Conservation (phyloP, 1,139 yeast species). For the Nakaseomyces sp. region DNA sequence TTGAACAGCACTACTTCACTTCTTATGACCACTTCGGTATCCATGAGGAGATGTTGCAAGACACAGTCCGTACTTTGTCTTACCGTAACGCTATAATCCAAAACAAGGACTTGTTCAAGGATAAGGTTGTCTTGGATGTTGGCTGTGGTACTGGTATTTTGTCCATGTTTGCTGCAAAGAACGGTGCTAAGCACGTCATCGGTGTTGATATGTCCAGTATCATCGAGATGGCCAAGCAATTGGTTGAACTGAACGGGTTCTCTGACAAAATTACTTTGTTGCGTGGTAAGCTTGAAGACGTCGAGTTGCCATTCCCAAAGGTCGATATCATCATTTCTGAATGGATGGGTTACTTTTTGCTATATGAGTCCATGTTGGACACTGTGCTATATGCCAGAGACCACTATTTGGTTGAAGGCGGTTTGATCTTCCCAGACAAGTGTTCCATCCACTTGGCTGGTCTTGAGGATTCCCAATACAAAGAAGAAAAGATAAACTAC, state of each 20-base stretch:
- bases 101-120: slow-evolving; percentile 83
- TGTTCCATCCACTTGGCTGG: slow-evolving; percentile 87
- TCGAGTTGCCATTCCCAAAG: slow-evolving; percentile 62
- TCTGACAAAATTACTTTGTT: slow-evolving; percentile 79
- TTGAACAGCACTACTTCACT: slow-evolving; percentile 86
- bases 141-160: slow-evolving; percentile 98
- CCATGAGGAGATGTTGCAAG: slow-evolving; percentile 98
- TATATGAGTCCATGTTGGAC: slow-evolving; percentile 96
- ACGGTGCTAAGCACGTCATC: slow-evolving; percentile 95
- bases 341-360: slow-evolving; percentile 98
- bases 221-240: slow-evolving; percentile 86
- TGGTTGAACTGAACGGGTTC: slow-evolving; percentile 76
- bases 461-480: slow-evolving; percentile 90
- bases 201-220: slow-evolving; percentile 97
- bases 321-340: slow-evolving; percentile 96
- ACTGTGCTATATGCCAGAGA: slow-evolving; percentile 94
- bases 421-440: slow-evolving; percentile 91
- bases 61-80: slow-evolving; percentile 82
- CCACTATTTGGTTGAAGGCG: slow-evolving; percentile 75
- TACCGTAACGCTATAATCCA: slow-evolving; percentile 90
- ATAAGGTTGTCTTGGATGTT: slow-evolving; percentile 91
- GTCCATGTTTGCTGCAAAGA: slow-evolving; percentile 96
- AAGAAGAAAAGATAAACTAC: slow-evolving; percentile 83
- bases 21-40: slow-evolving; percentile 97
- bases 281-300: slow-evolving; percentile 93